A percentile compares a stretch with the other conserved stretches of the same genome.
Evolutionary conservation across 495 filamentous ascomycete species (phyloP).

Genomic region (Trichoderma virens): DNA sequence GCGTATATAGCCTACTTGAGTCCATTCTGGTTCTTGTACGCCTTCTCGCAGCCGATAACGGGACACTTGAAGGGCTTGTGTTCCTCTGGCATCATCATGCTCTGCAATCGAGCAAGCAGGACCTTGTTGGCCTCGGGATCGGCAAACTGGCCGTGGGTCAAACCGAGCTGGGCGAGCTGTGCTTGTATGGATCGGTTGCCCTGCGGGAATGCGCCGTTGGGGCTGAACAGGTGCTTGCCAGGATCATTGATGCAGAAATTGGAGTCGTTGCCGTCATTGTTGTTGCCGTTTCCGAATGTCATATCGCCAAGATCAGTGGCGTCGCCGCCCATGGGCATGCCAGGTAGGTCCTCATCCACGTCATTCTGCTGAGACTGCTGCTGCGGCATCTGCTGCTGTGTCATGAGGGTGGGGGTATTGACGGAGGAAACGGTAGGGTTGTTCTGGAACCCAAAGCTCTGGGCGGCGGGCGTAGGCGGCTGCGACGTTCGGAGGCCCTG

Average conservation of each 20-base stretch:
- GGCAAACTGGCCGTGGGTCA: conserved; percentile 13
- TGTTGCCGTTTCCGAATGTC: conserved; percentile 24
- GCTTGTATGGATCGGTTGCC: conserved; percentile 76
- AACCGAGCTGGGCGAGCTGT: conserved; percentile 18
- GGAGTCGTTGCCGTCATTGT: conserved; percentile 16
- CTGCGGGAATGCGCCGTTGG: conserved; percentile 67
- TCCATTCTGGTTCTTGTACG: conserved; percentile 99
- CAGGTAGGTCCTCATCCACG: conserved; percentile 50
- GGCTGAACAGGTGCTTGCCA: conserved; percentile 84
- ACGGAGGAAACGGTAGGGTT: conserved; percentile 98
- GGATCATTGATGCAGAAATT: conserved; percentile 81
- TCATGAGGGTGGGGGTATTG: conserved; percentile 82
- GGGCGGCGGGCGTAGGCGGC: conserved; percentile 75
- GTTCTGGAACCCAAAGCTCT: conserved; percentile 69
- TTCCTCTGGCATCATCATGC: conserved; percentile 53
- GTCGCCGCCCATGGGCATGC: conserved; percentile 43
- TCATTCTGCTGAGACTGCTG: conserved; percentile 39
- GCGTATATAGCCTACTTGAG: conserved; percentile 59
- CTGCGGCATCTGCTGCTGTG: conserved; percentile 42
- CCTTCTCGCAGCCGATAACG: conserved; percentile 97
- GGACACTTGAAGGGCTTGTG: conserved; percentile 96
- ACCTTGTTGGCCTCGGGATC: conserved; percentile 12
- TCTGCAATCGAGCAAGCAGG: conserved; percentile 10
- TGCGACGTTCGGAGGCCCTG: conserved; percentile 78
- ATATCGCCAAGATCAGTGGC: conserved; percentile 12